A percentile compares a stretch with the other conserved stretches of the same genome.
Evolutionary conservation across 768 basidiomycete species (phyloP).

Genomic region (Trametes sanguinea): DNA sequence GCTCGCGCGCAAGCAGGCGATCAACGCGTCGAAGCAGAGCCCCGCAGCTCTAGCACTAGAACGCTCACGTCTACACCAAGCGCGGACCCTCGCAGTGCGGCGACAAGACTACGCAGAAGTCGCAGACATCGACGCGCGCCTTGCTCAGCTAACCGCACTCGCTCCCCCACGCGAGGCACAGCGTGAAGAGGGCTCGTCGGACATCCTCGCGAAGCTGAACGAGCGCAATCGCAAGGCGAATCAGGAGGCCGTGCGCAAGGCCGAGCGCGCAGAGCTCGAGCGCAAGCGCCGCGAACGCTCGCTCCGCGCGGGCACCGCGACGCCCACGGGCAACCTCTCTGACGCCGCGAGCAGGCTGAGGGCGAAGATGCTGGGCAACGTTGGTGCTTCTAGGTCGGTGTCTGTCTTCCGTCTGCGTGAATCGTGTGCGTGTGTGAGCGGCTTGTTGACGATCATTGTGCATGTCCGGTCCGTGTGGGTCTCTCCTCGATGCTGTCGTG

Average conservation of each 20-base stretch:
- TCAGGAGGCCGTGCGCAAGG: constrained; percentile 73
- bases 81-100: constrained; percentile 71
- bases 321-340: constrained; percentile 35
- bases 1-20: constrained; percentile 62
- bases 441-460: constrained; percentile 19
- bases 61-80: constrained; percentile 66
- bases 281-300: constrained; percentile 71
- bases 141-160: constrained; percentile 51
- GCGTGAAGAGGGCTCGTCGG: constrained; percentile 33
- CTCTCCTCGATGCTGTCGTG: background rate
- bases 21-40: constrained; percentile 36
- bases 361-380: constrained; percentile 49
- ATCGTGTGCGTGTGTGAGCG: constrained; percentile 16
- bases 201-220: constrained; percentile 78
- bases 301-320: constrained; percentile 42
- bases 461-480: background rate
- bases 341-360: constrained; percentile 72
- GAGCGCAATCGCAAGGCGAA: constrained; percentile 89
- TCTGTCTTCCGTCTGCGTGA: constrained; percentile 11
- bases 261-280: constrained; percentile 71
- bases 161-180: constrained; percentile 14
- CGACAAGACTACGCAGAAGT: constrained; percentile 72
- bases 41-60: constrained; percentile 48
- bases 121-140: constrained; percentile 58
- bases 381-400: constrained; percentile 59